These are phyloP conservation scores for Arthrocladium fulminans DNA, from an alignment of 2,329 filamentous ascomycete genomes.

Conservation along the genomic window DNA sequence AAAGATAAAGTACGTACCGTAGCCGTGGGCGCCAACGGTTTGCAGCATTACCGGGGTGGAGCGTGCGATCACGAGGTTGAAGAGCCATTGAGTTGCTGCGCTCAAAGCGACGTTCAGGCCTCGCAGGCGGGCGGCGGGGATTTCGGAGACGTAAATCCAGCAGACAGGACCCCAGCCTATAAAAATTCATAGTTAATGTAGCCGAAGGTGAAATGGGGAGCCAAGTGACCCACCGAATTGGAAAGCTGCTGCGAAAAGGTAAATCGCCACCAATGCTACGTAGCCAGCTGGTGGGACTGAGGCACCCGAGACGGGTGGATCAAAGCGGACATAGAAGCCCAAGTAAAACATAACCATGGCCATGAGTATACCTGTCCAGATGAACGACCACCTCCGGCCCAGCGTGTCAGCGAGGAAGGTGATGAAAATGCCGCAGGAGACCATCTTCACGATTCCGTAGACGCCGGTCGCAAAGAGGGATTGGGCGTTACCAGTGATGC, in stretches of 20 bases:
- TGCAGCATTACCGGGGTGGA: constrained; percentile 46
- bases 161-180: constrained; percentile 63
- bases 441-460: constrained; percentile 63
- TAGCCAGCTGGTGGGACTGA: constrained; percentile 58
- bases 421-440: constrained; percentile 55
- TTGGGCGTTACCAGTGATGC: constrained; percentile 48
- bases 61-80: constrained; percentile 63
- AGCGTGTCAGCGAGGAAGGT: constrained; percentile 61
- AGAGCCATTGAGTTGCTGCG: constrained; percentile 62
- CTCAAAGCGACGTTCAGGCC: constrained; percentile 60
- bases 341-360: constrained; percentile 59
- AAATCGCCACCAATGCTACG: constrained; percentile 61
- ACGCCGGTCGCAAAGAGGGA: constrained; percentile 65
- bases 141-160: constrained; percentile 66
- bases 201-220: neutral
- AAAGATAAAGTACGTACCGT: constrained; percentile 61
- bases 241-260: constrained; percentile 62
- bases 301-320: constrained; percentile 46
- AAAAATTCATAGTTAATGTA: neutral
- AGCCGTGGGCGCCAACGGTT: constrained; percentile 42
- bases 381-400: constrained; percentile 53
- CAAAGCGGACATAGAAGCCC: constrained; percentile 59
- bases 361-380: constrained; percentile 58
- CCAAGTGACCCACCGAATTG: neutral
- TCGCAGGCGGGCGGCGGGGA: constrained; percentile 57